phyloP scores from a whole-genome alignment of 2,329 filamentous ascomycete species.

The Exophiala bonariae region DNA sequence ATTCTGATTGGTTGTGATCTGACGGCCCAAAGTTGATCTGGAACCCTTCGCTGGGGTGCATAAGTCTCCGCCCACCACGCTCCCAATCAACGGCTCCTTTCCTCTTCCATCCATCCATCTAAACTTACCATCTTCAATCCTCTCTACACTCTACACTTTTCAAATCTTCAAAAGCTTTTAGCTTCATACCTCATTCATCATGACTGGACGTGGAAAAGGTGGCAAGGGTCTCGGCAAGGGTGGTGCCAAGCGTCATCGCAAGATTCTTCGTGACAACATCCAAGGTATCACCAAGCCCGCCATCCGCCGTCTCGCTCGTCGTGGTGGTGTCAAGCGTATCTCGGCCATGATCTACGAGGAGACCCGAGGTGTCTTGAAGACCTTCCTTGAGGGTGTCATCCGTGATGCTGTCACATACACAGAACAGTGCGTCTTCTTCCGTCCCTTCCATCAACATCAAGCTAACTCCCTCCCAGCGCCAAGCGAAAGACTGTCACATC shows the following conservation, averaged over 20 bases:
- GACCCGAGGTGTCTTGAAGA: slow-evolving; percentile 77
- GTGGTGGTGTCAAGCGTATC: slow-evolving; percentile 99
- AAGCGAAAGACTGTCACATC: slow-evolving; percentile 56
- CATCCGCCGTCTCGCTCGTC: slow-evolving; percentile 95
- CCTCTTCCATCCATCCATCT: slow-evolving; percentile 14
- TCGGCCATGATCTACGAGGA: slow-evolving; percentile 88
- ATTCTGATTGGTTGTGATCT: slow-evolving; percentile 29
- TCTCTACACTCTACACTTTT: slow-evolving; percentile 12
- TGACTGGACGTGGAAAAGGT: slow-evolving; percentile 77
- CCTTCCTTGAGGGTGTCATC: slow-evolving; percentile 80
- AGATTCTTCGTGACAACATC: slow-evolving; percentile 99
- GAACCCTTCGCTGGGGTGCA: slow-evolving; percentile 18
- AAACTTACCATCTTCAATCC: slow-evolving; percentile 12
- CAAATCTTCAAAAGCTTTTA: slow-evolving; percentile 17
- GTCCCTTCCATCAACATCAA: slow-evolving; percentile 50
- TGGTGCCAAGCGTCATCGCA: slow-evolving; percentile 97
- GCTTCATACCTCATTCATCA: slow-evolving; percentile 46
- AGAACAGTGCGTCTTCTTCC: slow-evolving; percentile 59
- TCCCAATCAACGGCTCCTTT: slow-evolving; percentile 17
- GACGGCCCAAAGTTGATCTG: slow-evolving; percentile 23
- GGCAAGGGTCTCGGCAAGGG: slow-evolving; percentile 98
- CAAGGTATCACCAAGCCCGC: slow-evolving; percentile 99
- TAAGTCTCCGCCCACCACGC: slow-evolving; percentile 20
- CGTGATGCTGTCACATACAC: slow-evolving; percentile 79
- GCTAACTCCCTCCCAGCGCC: slow-evolving; percentile 72